Conservation (phyloP, 768 basidiomycete species). For the Suillus occidentalis region DNA sequence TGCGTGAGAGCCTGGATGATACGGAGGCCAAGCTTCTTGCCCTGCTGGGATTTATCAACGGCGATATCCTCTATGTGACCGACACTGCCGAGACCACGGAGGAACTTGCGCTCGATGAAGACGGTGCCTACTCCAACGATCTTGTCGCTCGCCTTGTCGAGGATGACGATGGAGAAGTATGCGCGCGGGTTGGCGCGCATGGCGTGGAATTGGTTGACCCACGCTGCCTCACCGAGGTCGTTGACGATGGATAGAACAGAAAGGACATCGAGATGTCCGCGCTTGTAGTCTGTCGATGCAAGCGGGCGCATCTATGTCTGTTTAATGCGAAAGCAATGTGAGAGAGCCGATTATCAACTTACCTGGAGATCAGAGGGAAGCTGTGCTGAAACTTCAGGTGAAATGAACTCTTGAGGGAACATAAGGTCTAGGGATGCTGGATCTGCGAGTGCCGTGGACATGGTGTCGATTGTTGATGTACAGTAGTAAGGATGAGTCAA, state of each 20-base stretch:
- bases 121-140: slow-evolving; percentile 85
- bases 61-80: slow-evolving; percentile 99
- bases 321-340: neutral
- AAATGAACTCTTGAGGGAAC: slow-evolving; percentile 73
- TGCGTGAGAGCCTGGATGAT: slow-evolving; percentile 84
- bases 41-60: slow-evolving; percentile 84
- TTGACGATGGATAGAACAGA: slow-evolving; percentile 67
- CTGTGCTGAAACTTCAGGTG: slow-evolving; percentile 55
- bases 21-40: slow-evolving; percentile 85
- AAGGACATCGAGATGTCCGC: slow-evolving; percentile 85
- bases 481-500: slow-evolving; percentile 4
- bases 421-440: slow-evolving; percentile 66
- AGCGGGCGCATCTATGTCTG: slow-evolving; percentile 82
- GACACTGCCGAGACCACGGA: slow-evolving; percentile 78
- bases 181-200: slow-evolving; percentile 56
- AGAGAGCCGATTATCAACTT: slow-evolving; percentile 27
- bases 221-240: slow-evolving; percentile 65
- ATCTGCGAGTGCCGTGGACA: slow-evolving; percentile 47
- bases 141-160: slow-evolving; percentile 69
- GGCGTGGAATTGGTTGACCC: slow-evolving; percentile 66
- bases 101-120: slow-evolving; percentile 93
- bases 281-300: slow-evolving; percentile 76
- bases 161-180: slow-evolving; percentile 85
- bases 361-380: slow-evolving; percentile 72
- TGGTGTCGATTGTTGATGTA: slow-evolving; percentile 9